Conservation (phyloP, 2,329 filamentous ascomycete species). For the Xylariales sp. region DNA sequence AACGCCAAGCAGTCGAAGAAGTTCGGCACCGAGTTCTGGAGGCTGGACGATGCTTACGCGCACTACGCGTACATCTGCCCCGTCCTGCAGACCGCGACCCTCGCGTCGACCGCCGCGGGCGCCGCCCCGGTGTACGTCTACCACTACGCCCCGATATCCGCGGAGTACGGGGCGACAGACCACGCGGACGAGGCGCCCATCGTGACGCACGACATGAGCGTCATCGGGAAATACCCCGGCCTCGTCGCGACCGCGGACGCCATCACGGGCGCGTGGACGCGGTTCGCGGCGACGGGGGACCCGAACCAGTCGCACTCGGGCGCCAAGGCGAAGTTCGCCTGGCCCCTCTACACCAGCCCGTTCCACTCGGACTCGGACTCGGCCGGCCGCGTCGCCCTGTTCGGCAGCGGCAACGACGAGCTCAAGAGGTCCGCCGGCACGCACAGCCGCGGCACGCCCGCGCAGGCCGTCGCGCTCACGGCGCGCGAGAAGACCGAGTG, state of each 20-base stretch:
- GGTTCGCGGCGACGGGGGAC: slow-evolving; percentile 51
- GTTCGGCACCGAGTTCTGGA: slow-evolving; percentile 66
- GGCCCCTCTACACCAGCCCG: slow-evolving; percentile 59
- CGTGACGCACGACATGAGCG: slow-evolving; percentile 57
- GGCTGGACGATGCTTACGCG: slow-evolving; percentile 70
- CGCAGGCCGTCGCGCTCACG: slow-evolving; percentile 56
- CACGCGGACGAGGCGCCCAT: slow-evolving; percentile 61
- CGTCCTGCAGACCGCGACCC: slow-evolving; percentile 68
- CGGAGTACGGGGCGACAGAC: slow-evolving; percentile 54
- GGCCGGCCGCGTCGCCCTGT: slow-evolving; percentile 61
- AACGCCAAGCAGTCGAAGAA: slow-evolving; percentile 49
- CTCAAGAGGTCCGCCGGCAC: slow-evolving; percentile 51
- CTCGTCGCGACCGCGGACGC: slow-evolving; percentile 53
- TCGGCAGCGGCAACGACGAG: slow-evolving; percentile 71
- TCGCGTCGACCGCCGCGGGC: slow-evolving; percentile 49
- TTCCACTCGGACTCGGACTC: slow-evolving; percentile 44
- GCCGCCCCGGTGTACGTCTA: slow-evolving; percentile 63
- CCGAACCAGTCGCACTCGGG: slow-evolving; percentile 40
- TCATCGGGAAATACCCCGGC: slow-evolving; percentile 52
- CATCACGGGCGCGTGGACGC: slow-evolving; percentile 59
- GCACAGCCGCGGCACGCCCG: slow-evolving; percentile 55
- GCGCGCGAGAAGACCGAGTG: slow-evolving; percentile 61
- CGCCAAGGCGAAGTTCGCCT: slow-evolving; percentile 45
- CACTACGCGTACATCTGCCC: slow-evolving; percentile 75
- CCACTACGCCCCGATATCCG: slow-evolving; percentile 65